Evolutionary conservation across 345 rosid species (phyloP), one percentile per base, ranked within the genome.

Genomic region (Excoecaria cochinchinensis): DNA sequence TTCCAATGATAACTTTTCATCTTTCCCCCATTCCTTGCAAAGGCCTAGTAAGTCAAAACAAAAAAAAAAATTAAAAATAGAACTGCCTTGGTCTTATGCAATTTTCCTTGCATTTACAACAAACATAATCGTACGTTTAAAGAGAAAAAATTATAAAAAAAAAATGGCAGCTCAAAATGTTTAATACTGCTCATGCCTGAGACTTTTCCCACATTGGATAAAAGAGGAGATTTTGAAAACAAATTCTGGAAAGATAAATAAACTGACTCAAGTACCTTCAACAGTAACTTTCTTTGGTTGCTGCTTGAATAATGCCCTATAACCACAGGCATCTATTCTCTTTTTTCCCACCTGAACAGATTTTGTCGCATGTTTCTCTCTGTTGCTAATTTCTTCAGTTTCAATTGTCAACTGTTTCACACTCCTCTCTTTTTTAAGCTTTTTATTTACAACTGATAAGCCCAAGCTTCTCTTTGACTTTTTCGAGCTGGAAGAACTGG

Each of bases 301-400:
- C 51, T 65, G 74, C 77, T 71, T 81, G 69, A 83, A 85, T 60
- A 85, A 74, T 40, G 88, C 84, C 71, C 72, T 82, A 55, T 83
- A 89, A 71, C 87, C 77, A 78, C 87, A 88, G 39, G 83, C 90
- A 68, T 69, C 64, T 77, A 76, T 57, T 63, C 61, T 77, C 63
- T 12, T 77, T 70, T 66, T 76, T n/a, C n/a, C 67, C 57, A 19
- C 73, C 77, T 9, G 55, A 42, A 31, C 22, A 40, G 79, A 39
- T 42, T 58, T 42, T 11, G 17, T 46, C 47, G 51, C 73, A 21
- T n/a, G 75, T 65, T 69, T 66, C 64, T 76, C 77, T 15, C 39
- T 68, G 67, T 52, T 71, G 11, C 44, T 52, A 61, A 76, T 70
- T 76, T 82, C 84, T 81, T 78, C 78, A 50, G 87, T 76, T 78